Conservation (phyloP, 2,329 filamentous ascomycete genomes). For the Diaporthe destruens region DNA sequence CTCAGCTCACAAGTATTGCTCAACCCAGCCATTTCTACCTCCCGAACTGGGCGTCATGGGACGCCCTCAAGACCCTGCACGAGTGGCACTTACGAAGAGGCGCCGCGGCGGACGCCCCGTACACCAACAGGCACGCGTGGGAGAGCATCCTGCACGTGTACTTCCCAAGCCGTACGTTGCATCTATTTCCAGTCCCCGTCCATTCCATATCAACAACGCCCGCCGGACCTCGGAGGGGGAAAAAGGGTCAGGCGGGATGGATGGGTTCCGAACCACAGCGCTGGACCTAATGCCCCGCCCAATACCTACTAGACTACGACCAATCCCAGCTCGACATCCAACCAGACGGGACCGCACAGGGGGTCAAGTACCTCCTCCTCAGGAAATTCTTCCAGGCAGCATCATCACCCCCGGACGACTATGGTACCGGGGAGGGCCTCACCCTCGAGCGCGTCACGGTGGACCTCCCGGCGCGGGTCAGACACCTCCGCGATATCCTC, state of each 20-base stretch:
- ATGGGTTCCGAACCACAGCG: not conserved
- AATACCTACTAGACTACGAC: not conserved
- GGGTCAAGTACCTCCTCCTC: not conserved
- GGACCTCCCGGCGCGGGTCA: not conserved
- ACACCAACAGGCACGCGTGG: not conserved
- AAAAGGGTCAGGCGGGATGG: too few species aligned
- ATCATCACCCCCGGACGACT: not conserved
- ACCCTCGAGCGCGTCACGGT: not conserved
- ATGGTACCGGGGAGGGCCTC: not conserved
- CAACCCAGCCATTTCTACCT: conserved; percentile 1
- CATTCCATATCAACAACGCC: not conserved
- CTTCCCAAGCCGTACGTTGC: not conserved
- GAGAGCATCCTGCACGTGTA: not conserved
- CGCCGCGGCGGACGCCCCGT: not conserved
- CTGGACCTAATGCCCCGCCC: not conserved
- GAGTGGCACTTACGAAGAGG: not conserved
- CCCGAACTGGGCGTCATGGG: not conserved
- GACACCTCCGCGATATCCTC: not conserved
- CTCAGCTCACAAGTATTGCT: not conserved
- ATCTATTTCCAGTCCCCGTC: too few species aligned
- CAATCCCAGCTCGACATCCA: not conserved
- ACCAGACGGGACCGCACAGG: not conserved
- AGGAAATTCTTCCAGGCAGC: not conserved
- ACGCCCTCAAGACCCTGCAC: not conserved
- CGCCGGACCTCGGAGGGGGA: not conserved